Evolutionary conservation across 495 filamentous ascomycete species (phyloP), one percentile per base, ranked within the genome.

Genomic region (Lasiosphaeris hirsuta): DNA sequence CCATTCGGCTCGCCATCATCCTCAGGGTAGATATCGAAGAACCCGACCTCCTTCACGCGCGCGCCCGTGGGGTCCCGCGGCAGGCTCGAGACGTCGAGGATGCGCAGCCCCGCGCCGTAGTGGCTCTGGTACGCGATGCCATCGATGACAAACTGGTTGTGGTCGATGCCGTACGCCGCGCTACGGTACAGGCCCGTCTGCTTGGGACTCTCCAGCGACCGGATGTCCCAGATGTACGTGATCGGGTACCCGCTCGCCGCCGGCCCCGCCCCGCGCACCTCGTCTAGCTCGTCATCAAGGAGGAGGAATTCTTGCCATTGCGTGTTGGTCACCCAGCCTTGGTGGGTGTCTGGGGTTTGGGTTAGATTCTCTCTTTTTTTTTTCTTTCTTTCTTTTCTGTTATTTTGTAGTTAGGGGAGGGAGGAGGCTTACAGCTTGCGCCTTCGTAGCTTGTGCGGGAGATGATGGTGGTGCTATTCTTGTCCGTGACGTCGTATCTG

Each of bases 201-300:
- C 51, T 73, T 76, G 1, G 80, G 79, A 0, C 44, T 48, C 36
- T 72, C 72, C 33, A 79, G 78, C 7, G 66, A 66, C 42, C 71
- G 71, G 62, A 84, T 81, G 58, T 80, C 73, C 75, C 79, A 84
- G 62, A 85, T 79, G 57, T 75, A 74, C 14, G 77, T 72, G n/a
- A 79, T 72, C 7, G 82, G 68, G 48, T 68, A 68, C 0, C 72
- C 69, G 23, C 71, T 59, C 4, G 62, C 65, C 6, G 78, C 78
- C 4, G 70, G 72, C 11, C 75, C 80, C 6, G 60, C 52, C 9
- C 49, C 47, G 56, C 81, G 67, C 40, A 62, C 46, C 65, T 84
- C 81, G 62, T 84, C 81, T 53, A 74, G 69, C 56, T 84, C 81
- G 62, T 84, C 81, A 60, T 84, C 82, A 30, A 80, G 57, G 30